Conservation (phyloP, 2,329 filamentous ascomycete species). For the Fusarium buharicum region DNA sequence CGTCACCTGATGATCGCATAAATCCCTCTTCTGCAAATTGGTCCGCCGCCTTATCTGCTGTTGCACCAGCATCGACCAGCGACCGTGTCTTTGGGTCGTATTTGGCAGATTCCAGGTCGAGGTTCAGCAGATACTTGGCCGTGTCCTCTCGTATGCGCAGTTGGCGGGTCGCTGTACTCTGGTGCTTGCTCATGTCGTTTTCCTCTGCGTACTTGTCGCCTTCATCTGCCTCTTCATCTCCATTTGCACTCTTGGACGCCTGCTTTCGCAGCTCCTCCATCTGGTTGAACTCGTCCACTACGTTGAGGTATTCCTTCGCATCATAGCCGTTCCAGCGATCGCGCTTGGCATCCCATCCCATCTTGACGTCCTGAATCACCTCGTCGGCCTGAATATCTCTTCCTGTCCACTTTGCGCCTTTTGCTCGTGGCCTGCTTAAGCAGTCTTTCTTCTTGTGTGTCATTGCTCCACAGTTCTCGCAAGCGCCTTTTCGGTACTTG, state of each 20-base stretch:
- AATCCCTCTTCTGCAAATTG: slow-evolving; percentile 94
- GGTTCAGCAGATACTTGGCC: slow-evolving; percentile 93
- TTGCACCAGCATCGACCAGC: slow-evolving; percentile 86
- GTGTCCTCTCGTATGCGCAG: slow-evolving; percentile 95
- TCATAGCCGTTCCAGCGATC: slow-evolving; percentile 99
- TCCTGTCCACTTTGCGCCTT: slow-evolving; percentile 91
- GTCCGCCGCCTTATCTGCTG: slow-evolving; percentile 80
- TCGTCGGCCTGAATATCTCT: slow-evolving; percentile 95
- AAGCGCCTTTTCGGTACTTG: slow-evolving; percentile 97
- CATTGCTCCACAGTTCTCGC: slow-evolving; percentile 98
- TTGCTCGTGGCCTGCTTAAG: slow-evolving; percentile 85
- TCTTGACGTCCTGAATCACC: slow-evolving; percentile 80
- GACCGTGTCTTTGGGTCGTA: slow-evolving; percentile 97
- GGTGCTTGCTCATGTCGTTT: slow-evolving; percentile 94
- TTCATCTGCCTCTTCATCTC: slow-evolving; percentile 63
- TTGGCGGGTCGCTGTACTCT: slow-evolving; percentile 90
- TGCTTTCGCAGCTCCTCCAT: slow-evolving; percentile 78
- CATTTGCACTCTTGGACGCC: slow-evolving; percentile 61
- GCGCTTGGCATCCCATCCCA: slow-evolving; percentile 97
- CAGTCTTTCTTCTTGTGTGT: slow-evolving; percentile 97
- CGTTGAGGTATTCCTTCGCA: slow-evolving; percentile 81
- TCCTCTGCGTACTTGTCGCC: slow-evolving; percentile 90
- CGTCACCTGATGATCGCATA: slow-evolving; percentile 87
- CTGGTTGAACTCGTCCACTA: slow-evolving; percentile 91
- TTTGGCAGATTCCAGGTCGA: slow-evolving; percentile 95